These are phyloP conservation scores for Tetrapyrgos nigripes DNA, from an alignment of 1,284 basidiomycete species.

Conservation along the genomic window DNA sequence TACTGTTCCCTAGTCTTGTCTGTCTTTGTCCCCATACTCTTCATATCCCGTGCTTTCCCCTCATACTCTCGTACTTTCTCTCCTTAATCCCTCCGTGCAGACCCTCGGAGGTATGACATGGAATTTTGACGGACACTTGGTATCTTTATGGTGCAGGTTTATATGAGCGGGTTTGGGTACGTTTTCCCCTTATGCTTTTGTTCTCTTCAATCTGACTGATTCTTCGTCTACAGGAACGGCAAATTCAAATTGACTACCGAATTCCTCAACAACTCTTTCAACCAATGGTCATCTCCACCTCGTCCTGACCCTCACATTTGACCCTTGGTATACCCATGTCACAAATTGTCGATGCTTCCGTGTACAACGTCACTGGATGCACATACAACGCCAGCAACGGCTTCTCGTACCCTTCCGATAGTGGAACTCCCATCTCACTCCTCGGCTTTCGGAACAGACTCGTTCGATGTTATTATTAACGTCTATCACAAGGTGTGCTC, in stretches of 20 bases:
- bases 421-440: slow-evolving; percentile 18
- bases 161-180: slow-evolving; percentile 87
- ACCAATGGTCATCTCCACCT: slow-evolving; percentile 81
- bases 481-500: slow-evolving; percentile 58
- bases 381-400: slow-evolving; percentile 68
- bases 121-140: too few species aligned
- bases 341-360: slow-evolving; percentile 64
- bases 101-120: too few species aligned
- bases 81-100: too few species aligned
- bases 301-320: slow-evolving; percentile 84
- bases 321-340: slow-evolving; percentile 53
- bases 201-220: slow-evolving; percentile 11
- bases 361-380: slow-evolving; percentile 84
- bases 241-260: slow-evolving; percentile 90
- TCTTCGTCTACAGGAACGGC: slow-evolving; percentile 61
- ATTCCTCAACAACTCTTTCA: slow-evolving; percentile 80
- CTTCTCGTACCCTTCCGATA: slow-evolving; percentile 44
- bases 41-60: too few species aligned
- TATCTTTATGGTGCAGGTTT: slow-evolving; percentile 81
- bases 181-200: slow-evolving; percentile 29
- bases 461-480: slow-evolving; percentile 45
- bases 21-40: too few species aligned
- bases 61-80: too few species aligned
- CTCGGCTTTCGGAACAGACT: slow-evolving; percentile 37
- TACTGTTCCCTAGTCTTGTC: too few species aligned